These are phyloP conservation scores for Suillus luteus DNA, from an alignment of 768 basidiomycete genomes.

Conservation along the genomic window DNA sequence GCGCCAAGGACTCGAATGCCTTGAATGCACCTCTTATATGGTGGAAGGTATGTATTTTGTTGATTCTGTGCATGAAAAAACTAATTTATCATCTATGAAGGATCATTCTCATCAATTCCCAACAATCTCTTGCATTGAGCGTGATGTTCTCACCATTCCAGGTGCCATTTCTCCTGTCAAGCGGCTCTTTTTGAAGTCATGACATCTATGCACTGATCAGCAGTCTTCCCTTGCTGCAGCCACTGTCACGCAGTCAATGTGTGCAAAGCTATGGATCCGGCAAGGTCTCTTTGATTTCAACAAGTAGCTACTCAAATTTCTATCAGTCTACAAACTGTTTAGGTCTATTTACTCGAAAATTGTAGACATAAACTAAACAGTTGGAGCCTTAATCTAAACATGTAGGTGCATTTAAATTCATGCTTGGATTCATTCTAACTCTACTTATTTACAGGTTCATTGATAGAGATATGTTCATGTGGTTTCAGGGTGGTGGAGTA, in stretches of 20 bases:
- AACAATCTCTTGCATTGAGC: conserved; percentile 31
- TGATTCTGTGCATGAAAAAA: background rate
- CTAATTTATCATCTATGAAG: conserved; percentile 13
- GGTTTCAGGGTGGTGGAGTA: too few relatives aligned
- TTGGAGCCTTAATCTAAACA: too few relatives aligned
- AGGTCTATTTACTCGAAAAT: too few relatives aligned
- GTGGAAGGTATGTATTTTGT: conserved; percentile 33
- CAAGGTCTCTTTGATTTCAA: too few relatives aligned
- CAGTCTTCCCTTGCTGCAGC: conserved; percentile 31
- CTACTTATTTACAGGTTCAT: too few relatives aligned
- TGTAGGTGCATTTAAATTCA: too few relatives aligned
- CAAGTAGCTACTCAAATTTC: too few relatives aligned
- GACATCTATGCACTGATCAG: conserved; percentile 32
- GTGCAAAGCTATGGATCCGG: conserved; percentile 32
- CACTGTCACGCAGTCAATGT: conserved; percentile 30
- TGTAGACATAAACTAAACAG: too few relatives aligned
- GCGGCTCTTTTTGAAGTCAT: conserved; percentile 33
- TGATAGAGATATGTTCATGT: too few relatives aligned
- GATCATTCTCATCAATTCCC: conserved; percentile 28
- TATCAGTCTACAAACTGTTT: too few relatives aligned
- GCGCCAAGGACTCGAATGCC: background rate
- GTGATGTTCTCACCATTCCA: conserved; percentile 37
- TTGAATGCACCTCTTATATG: conserved; percentile 23
- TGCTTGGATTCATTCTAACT: too few relatives aligned
- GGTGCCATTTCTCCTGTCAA: conserved; percentile 37